Conservation (phyloP, 2,329 filamentous ascomycete genomes). For the Amphichorda felina region DNA sequence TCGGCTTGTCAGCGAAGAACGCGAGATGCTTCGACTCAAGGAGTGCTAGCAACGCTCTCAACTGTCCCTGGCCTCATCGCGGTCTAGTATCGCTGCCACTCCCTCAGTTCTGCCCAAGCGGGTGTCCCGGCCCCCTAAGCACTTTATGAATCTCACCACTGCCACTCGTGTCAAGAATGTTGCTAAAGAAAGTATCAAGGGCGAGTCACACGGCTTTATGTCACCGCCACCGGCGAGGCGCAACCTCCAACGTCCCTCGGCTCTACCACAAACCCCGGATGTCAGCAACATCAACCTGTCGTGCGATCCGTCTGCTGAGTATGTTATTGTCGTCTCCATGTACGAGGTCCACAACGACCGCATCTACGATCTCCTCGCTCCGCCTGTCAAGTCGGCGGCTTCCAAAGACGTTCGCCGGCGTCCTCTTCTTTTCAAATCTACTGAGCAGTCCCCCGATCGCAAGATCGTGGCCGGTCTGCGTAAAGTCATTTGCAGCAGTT, state of each 20-base stretch:
- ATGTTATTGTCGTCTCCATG: conserved; percentile 87
- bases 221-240: conserved; percentile 36
- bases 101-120: conserved; percentile 24
- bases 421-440: conserved; percentile 81
- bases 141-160: conserved; percentile 31
- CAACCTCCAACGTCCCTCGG: conserved; percentile 56
- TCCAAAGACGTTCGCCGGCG: conserved; percentile 66
- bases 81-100: not conserved
- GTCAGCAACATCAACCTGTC: conserved; percentile 58
- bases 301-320: conserved; percentile 53
- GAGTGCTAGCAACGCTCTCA: conserved; percentile 15
- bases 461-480: conserved; percentile 88
- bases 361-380: conserved; percentile 83
- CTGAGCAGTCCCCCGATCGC: conserved; percentile 76
- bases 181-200: conserved; percentile 37
- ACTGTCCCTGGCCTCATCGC: not conserved
- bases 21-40: conserved; percentile 10
- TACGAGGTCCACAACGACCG: conserved; percentile 99
- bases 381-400: conserved; percentile 42
- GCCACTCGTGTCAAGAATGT: conserved; percentile 30
- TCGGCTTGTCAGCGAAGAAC: conserved; percentile 24
- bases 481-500: conserved; percentile 75
- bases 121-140: conserved; percentile 8
- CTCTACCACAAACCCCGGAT: conserved; percentile 62
- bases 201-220: conserved; percentile 28